phyloP scores from a whole-genome alignment of 2,329 filamentous ascomycete genomes.

The Blastomyces emzantsi region DNA sequence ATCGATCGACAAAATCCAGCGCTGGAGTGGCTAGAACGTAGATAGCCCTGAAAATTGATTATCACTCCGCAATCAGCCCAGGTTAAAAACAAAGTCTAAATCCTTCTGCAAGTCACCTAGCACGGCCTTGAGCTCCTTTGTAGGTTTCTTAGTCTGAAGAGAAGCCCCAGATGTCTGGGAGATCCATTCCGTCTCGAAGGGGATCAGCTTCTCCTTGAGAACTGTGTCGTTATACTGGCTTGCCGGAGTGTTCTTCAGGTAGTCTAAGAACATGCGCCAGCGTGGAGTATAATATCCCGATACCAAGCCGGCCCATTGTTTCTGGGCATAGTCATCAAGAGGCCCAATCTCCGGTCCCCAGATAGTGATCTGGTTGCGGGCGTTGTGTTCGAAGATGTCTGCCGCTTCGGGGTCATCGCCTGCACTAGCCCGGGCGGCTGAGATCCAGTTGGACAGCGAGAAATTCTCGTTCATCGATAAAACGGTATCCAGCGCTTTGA shows the following conservation, averaged over 20 bases:
- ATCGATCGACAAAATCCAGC: background rate
- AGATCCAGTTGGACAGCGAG: background rate
- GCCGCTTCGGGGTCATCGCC: background rate
- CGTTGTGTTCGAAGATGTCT: background rate
- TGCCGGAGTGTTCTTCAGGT: background rate
- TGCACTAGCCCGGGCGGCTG: background rate
- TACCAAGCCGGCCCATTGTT: background rate
- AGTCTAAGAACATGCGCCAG: background rate
- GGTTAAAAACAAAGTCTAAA: background rate
- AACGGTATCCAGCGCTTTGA: background rate
- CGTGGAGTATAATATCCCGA: background rate
- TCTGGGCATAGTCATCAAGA: background rate
- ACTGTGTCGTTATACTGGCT: background rate
- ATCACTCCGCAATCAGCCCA: background rate
- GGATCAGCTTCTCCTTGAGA: background rate
- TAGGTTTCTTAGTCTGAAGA: background rate
- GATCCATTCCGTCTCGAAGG: background rate
- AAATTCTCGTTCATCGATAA: background rate
- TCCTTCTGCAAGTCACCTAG: background rate
- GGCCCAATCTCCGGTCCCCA: background rate
- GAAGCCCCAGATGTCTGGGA: background rate
- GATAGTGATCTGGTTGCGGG: background rate
- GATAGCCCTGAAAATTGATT: background rate
- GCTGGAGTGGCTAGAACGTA: background rate
- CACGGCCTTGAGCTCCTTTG: background rate